Base-by-base conservation (phyloP, 371 early-diverging fungal species). In the Capillidium heterosporum region DNA sequence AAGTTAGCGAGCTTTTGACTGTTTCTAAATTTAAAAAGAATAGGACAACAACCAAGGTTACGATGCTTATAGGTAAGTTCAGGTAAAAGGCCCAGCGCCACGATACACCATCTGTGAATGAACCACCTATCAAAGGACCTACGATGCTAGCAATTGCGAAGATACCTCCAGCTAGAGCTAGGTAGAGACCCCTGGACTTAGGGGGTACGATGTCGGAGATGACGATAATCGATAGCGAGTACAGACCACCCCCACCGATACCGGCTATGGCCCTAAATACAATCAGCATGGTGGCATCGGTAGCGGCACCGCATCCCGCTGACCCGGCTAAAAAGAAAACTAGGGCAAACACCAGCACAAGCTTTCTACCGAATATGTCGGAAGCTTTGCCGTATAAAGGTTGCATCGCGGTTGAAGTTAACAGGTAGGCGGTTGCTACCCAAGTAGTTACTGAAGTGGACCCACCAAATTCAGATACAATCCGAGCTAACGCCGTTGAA, bases 61-160 rank as follows among this genome's bases (percentile, higher is more conserved):
- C 57, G 3, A 64, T 75, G 17, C 79, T 70, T 17, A 84, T 42
- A 0, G 87, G 87, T 24, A 87, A 57, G 63, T 87, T 85, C 59
- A 87, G 75, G 67, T 80, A 84, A 64, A 86, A 87, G 21, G 76
- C 74, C 73, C 84, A 83, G 23, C 68, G 61, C 71, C 73, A 71
- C 27, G 65, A 69, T 19, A 60, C 58, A 46, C 71, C 58, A 57
- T 82, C 77, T 3, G 80, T 66, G 42, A 88, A 81, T 1, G 74
- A 76, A 31, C 87, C 88, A 44, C 87, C 87, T 62, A 77, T 28
- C 15, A 84, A 59, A 1, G 87, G 87, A 8, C 87, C 89, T 15
- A 81, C 63, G 0, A 81, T 80, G 31, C 76, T 75, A 0, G 84
- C 74, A 23, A 84, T 51, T 47, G 67, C 69, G 64, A 69, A 80